Evolutionary conservation across 306 rosid species (phyloP).

Genomic region (Corylus avellana): DNA sequence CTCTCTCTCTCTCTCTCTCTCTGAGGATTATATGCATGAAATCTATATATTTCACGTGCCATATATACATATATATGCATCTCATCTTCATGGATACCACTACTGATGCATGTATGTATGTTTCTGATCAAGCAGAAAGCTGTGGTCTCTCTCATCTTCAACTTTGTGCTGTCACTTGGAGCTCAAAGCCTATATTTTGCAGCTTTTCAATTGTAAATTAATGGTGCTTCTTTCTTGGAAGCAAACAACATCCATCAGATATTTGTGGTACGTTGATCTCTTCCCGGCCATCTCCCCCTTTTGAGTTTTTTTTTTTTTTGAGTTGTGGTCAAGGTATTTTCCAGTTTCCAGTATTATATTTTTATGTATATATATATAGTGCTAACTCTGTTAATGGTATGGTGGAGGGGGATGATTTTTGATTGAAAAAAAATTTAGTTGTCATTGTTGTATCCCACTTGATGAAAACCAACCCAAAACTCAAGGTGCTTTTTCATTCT

Average conservation of each 20-base stretch:
- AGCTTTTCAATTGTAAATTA: slow-evolving; percentile 17
- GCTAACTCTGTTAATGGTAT: slow-evolving; percentile 13
- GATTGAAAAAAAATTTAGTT: slow-evolving; percentile 30
- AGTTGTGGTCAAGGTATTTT: slow-evolving; percentile 10
- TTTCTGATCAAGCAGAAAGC: slow-evolving; percentile 28
- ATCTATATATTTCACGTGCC: slow-evolving; percentile 21
- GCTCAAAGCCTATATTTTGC: slow-evolving; percentile 21
- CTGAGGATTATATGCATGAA: slow-evolving; percentile 51
- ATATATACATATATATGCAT: slow-evolving; percentile 19
- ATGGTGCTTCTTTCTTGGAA: slow-evolving; percentile 33
- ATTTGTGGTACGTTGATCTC: slow-evolving; percentile 35
- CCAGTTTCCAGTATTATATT: not conserved
- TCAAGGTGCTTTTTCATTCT: slow-evolving; percentile 29
- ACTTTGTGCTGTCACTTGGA: slow-evolving; percentile 23
- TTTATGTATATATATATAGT: not conserved
- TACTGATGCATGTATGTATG: slow-evolving; percentile 25
- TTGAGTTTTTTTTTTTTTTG: not conserved
- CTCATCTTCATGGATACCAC: slow-evolving; percentile 25
- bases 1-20: slow-evolving; percentile 23
- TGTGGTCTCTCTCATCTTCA: slow-evolving; percentile 19
- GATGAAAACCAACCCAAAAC: slow-evolving; percentile 34
- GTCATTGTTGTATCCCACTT: slow-evolving; percentile 28
- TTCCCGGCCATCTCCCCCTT: not conserved
- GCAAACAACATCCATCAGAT: slow-evolving; percentile 22
- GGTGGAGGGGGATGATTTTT: slow-evolving; percentile 19